These are phyloP conservation scores for Tolypocladium tundrense DNA, from an alignment of 2,329 filamentous ascomycete genomes.

Conservation along the genomic window DNA sequence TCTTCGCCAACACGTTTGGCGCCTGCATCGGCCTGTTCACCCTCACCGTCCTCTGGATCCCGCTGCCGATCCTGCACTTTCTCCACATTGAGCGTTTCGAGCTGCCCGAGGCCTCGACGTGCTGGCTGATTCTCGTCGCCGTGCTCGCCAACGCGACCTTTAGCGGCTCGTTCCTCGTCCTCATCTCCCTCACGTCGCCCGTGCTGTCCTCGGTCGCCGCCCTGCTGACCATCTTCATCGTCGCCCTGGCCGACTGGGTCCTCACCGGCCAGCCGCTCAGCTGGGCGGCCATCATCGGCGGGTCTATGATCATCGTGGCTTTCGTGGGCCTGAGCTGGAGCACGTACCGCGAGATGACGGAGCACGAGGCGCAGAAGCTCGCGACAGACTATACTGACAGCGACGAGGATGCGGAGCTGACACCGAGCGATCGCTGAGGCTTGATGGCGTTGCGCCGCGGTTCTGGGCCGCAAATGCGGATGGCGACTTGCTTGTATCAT, in stretches of 20 bases:
- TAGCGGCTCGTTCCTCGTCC: constrained; percentile 81
- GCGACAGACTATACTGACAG: constrained; percentile 35
- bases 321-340: constrained; percentile 85
- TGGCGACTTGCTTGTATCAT: not conserved
- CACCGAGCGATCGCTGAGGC: not conserved
- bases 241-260: constrained; percentile 84
- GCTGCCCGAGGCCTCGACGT: constrained; percentile 66
- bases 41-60: constrained; percentile 80
- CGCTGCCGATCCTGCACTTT: constrained; percentile 72
- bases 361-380: constrained; percentile 58
- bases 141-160: constrained; percentile 85
- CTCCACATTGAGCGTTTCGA: constrained; percentile 74
- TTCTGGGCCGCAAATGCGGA: not conserved
- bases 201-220: constrained; percentile 89
- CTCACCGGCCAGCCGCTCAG: constrained; percentile 69
- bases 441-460: not conserved
- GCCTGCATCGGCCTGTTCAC: constrained; percentile 83
- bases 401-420: constrained; percentile 33
- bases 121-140: constrained; percentile 68
- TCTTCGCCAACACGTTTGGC: constrained; percentile 91
- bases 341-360: constrained; percentile 86
- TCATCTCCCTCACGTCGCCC: constrained; percentile 87
- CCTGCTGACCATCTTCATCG: constrained; percentile 91
- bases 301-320: constrained; percentile 74
- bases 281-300: constrained; percentile 68